These are phyloP conservation scores for Leccinum incarnatum DNA, from an alignment of 768 basidiomycete genomes.

Conservation along the genomic window DNA sequence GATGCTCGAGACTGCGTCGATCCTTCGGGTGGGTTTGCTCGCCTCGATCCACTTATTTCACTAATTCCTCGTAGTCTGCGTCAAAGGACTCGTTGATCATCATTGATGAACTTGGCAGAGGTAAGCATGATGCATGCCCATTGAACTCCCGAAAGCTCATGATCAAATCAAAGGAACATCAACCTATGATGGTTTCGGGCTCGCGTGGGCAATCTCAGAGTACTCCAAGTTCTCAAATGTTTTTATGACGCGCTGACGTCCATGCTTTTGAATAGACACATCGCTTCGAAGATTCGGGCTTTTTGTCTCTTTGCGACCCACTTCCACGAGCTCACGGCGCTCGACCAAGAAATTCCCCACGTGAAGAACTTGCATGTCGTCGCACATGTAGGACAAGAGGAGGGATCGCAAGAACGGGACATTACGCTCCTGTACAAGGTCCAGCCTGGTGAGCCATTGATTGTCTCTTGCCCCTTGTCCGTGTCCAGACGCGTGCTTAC, in stretches of 20 bases:
- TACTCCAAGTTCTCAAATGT: conserved; percentile 34
- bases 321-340: conserved; percentile 93
- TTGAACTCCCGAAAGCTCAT: no score
- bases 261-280: conserved; percentile 58
- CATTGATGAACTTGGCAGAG: conserved; percentile 95
- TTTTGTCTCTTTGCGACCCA: conserved; percentile 98
- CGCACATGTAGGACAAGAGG: conserved; percentile 72
- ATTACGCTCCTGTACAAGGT: conserved; percentile 80
- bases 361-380: conserved; percentile 96
- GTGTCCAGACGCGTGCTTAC: neutral
- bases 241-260: neutral
- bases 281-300: conserved; percentile 87
- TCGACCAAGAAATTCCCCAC: conserved; percentile 81
- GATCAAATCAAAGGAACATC: conserved; percentile 66
- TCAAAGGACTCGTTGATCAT: conserved; percentile 92
- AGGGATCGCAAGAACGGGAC: conserved; percentile 55
- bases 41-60: neutral
- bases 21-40: conserved; percentile 63
- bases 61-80: conserved; percentile 59
- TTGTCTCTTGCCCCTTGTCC: neutral
- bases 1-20: conserved; percentile 98
- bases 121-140: conserved; percentile 33
- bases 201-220: conserved; percentile 99
- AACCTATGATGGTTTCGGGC: conserved; percentile 95
- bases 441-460: conserved; percentile 59